Evolutionary conservation across 2,329 filamentous ascomycete species (phyloP).

Genomic region (Sphaerostilbella broomeana): DNA sequence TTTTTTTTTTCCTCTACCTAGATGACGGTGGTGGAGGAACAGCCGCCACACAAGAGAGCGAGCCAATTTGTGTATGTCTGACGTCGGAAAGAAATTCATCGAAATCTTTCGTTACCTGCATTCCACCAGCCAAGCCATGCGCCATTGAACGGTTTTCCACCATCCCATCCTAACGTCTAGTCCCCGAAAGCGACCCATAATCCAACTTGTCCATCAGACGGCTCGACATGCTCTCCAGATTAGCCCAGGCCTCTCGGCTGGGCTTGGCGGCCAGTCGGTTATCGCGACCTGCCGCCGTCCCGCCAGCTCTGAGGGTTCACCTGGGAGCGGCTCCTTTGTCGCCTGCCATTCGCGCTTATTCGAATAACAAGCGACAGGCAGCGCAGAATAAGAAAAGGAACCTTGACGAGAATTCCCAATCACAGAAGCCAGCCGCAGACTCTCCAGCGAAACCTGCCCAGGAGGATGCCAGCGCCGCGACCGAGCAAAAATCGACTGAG

Average conservation of each 20-base stretch:
- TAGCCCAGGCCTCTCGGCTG: constrained; percentile 28
- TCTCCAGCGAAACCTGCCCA: constrained; percentile 6
- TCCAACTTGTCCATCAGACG: background rate
- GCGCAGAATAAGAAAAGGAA: constrained; percentile 17
- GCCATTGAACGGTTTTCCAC: constrained; percentile 3
- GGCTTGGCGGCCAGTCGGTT: constrained; percentile 26
- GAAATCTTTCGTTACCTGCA: background rate
- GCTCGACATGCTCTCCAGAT: constrained; percentile 35
- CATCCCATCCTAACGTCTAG: background rate
- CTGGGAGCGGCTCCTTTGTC: constrained; percentile 17
- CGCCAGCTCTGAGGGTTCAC: constrained; percentile 21
- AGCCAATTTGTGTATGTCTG: background rate
- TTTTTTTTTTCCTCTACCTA: no score
- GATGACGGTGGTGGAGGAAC: constrained; percentile 13
- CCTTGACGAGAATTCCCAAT: background rate
- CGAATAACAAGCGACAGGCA: constrained; percentile 19
- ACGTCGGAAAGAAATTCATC: background rate
- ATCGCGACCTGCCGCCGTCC: constrained; percentile 21
- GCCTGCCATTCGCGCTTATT: constrained; percentile 26
- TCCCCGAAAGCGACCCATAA: background rate
- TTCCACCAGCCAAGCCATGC: constrained; percentile 3
- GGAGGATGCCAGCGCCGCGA: constrained; percentile 18
- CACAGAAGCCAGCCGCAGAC: constrained; percentile 7
- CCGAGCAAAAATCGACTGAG: constrained; percentile 21
- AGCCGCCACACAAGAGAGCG: constrained; percentile 1